Base-by-base conservation (phyloP, 2,329 filamentous ascomycete genomes). In the Calycina marina region DNA sequence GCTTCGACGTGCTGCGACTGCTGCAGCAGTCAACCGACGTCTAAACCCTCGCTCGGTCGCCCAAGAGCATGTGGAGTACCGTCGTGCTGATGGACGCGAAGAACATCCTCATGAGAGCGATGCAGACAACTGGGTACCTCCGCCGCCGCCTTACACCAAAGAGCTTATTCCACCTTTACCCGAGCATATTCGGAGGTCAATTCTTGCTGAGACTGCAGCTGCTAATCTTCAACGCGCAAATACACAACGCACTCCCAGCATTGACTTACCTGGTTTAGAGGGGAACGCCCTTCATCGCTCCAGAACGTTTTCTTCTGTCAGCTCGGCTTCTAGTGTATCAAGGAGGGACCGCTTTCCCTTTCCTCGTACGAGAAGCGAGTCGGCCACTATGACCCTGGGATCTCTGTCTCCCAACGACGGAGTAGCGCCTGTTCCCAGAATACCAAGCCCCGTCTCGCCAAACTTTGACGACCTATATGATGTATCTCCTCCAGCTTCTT, bases 121-220 rank as follows among this genome's bases (percentile, higher is more conserved):
- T 51, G 81, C 82, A 4, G 83, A 90, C 47, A 83, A 86, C 45
- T 92, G 83, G 83, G 78, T 85, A 4, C 80, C 82, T 4, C 83
- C 83, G 4, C 83, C 83, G 6, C 83, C 83, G 3, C 81, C 81
- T 1, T 92, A 92, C 46, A 71, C 74, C 25, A 69, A 71, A 34
- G 73, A 79, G 0, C 55, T 57, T n/a, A 51, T 59, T 20, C 43
- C 46, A 20, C 47, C 46, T 17, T 34, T 54, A 15, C 52, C 52
- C 15, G 51, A 52, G 24, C 46, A 54, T 32, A 50, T 55, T 15
- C 50, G 50, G 29, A 45, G 49, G 41, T 49, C 48, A 20, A 36
- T 54, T 10, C 39, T 47, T 12, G 47, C 46, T 25, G 48, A 51
- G 18, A 44, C 47, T 34, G 40, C 45, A 30, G 41, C 45, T 25